These are phyloP conservation scores for Ajuga chamaepitys DNA, from an alignment of 257 asterid species.

Conservation along the genomic window DNA sequence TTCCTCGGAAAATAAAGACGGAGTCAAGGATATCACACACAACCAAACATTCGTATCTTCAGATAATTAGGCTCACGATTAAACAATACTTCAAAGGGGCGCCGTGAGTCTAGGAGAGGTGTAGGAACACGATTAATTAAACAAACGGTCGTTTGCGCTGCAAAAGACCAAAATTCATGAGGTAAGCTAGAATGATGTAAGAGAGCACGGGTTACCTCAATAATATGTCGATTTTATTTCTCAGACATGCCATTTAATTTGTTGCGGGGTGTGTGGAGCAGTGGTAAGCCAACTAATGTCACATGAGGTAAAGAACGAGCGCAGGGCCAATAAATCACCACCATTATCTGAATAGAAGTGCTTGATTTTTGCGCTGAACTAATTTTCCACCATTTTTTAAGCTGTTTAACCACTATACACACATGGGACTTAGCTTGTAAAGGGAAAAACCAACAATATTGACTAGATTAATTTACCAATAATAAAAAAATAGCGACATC, in stretches of 20 bases:
- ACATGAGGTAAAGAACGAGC: too few relatives aligned
- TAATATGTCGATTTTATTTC: background rate
- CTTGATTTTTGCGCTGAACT: too few relatives aligned
- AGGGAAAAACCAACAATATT: too few relatives aligned
- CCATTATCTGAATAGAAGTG: too few relatives aligned
- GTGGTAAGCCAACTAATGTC: too few relatives aligned
- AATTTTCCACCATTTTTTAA: too few relatives aligned
- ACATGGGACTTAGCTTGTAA: too few relatives aligned
- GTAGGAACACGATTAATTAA: background rate
- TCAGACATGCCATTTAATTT: background rate
- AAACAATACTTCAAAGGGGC: background rate
- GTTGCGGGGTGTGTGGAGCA: background rate
- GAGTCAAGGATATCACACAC: background rate
- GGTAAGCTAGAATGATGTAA: background rate
- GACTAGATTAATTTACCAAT: too few relatives aligned
- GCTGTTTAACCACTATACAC: too few relatives aligned
- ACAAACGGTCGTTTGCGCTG: background rate
- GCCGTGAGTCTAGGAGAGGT: background rate
- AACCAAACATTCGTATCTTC: background rate
- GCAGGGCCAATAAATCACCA: too few relatives aligned
- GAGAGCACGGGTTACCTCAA: background rate
- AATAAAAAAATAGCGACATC: too few relatives aligned
- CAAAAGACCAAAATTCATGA: background rate
- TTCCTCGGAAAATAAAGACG: background rate
- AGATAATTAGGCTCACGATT: rapidly evolving